Evolutionary conservation across 768 basidiomycete species (phyloP).

Genomic region (Psilocybe cubensis): DNA sequence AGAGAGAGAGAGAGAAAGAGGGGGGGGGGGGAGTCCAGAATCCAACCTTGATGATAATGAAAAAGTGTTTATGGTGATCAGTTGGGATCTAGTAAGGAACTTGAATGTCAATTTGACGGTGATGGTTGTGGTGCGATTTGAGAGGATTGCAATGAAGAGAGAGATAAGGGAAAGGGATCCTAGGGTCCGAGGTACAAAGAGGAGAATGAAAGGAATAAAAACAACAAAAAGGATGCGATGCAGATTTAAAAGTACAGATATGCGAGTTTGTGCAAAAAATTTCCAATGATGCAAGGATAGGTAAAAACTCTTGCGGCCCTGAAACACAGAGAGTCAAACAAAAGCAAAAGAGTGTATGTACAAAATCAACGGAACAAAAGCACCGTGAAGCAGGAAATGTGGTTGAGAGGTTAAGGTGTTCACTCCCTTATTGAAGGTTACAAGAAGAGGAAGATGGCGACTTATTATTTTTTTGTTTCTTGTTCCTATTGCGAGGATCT

Average conservation of each 20-base stretch:
- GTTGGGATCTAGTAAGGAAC: constrained; percentile 6
- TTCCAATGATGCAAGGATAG: background rate
- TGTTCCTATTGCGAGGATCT: constrained; percentile 25
- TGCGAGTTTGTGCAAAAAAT: background rate
- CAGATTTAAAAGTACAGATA: constrained; percentile 21
- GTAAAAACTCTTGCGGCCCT: background rate
- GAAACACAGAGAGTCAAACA: background rate
- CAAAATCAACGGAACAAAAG: background rate
- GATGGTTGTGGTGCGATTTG: background rate
- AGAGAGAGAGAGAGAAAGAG: background rate
- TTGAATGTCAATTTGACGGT: background rate
- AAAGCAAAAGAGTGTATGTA: background rate
- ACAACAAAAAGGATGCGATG: constrained; percentile 6
- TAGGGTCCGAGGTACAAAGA: background rate
- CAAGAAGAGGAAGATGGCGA: constrained; percentile 43
- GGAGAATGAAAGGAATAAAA: background rate
- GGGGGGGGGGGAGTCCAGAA: background rate
- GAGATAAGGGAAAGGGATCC: background rate
- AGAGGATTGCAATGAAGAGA: constrained; percentile 7
- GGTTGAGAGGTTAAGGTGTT: background rate
- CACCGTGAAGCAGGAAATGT: background rate
- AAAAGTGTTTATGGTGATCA: background rate
- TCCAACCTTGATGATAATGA: background rate
- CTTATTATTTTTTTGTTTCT: constrained; percentile 43
- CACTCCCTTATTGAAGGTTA: constrained; percentile 41